Base-by-base conservation (phyloP, 1,284 basidiomycete species). In the Leccinum variabile region DNA sequence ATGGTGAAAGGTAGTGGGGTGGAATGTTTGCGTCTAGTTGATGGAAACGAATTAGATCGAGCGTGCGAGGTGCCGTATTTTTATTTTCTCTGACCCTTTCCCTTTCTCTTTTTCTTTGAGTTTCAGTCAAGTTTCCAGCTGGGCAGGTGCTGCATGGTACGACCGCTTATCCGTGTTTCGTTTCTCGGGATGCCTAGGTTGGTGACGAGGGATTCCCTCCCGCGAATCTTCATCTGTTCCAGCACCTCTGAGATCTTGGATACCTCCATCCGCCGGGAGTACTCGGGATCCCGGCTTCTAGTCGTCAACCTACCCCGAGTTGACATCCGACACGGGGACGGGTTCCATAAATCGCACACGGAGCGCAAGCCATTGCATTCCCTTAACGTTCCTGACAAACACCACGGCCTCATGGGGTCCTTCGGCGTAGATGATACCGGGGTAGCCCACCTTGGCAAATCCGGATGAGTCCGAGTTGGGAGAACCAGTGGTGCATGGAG, bases 311-410 rank as follows among this genome's bases (percentile, higher is more conserved):
- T 25, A 25, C 25, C 25, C 25, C 25, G 25, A 25, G 3, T 25
- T 25, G 25, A 25, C 9, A 53, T n/a, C 16, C 10, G 52, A 30
- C 37, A 44, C 55, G 18, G 55, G 28, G 5, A 53, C 55, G 5
- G 65, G 56, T 35, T 64, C 62, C 86, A 18, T 89, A 73, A n/a
- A 64, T 22, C 63, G 49, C 1, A 90, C 75, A 53, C 82, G 79
- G 64, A 92, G 73, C 11, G 89, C 89, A 1, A 91, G 79, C 90
- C 90, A 92, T 68, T 91, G 88, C 89, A 91, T 90, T 28, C 80
- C 82, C 71, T 87, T 90, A 59, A 92, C 82, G 61, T 87, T 87
- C 16, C 72, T 74, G 2, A 89, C 82, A 68, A 91, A 91, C 65
- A 87, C 85, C 66, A 92, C 76, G 59, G 82, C 77, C 9, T 78